These are phyloP conservation scores for Babesia caballi DNA, from an alignment of 169 alveolate genomes.

Conservation along the genomic window DNA sequence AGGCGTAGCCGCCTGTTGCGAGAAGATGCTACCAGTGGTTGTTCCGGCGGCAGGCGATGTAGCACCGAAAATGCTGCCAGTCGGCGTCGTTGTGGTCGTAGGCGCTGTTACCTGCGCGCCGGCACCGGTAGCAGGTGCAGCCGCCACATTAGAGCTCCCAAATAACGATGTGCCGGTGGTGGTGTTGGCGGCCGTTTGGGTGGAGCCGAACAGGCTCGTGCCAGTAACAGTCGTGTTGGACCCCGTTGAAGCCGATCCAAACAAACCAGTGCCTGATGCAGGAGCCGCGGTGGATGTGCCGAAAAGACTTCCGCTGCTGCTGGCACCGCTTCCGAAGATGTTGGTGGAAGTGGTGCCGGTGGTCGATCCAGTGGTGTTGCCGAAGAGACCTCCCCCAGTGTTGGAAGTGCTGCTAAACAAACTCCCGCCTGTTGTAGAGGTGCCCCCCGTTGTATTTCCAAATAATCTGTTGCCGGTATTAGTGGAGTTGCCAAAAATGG, in stretches of 20 bases:
- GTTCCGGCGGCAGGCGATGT: neutral
- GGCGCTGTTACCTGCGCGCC: conserved; percentile 2
- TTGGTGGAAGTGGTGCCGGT: neutral
- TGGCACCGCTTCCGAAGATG: conserved; percentile 21
- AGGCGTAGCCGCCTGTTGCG: neutral
- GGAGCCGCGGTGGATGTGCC: neutral
- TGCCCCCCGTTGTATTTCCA: conserved; percentile 3
- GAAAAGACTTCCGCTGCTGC: conserved; percentile 19
- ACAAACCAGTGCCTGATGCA: neutral
- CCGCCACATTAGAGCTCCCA: neutral
- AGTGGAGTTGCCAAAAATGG: neutral
- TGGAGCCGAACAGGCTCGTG: neutral
- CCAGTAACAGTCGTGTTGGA: neutral
- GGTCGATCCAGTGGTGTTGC: conserved; percentile 1
- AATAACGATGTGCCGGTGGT: neutral
- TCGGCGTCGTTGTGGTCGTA: neutral
- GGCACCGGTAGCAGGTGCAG: neutral
- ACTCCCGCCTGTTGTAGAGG: neutral
- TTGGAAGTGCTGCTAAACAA: neutral
- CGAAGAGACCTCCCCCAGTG: conserved; percentile 26
- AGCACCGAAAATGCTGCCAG: conserved; percentile 1
- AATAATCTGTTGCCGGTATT: conserved; percentile 1
- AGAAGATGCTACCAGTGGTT: neutral
- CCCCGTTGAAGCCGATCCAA: neutral
- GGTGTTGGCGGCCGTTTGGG: neutral